Percentiles rank a stretch among this genome's conserved stretches.
Conservation (phyloP, 2,329 filamentous ascomycete genomes). For the Xylariaceae sp. region DNA sequence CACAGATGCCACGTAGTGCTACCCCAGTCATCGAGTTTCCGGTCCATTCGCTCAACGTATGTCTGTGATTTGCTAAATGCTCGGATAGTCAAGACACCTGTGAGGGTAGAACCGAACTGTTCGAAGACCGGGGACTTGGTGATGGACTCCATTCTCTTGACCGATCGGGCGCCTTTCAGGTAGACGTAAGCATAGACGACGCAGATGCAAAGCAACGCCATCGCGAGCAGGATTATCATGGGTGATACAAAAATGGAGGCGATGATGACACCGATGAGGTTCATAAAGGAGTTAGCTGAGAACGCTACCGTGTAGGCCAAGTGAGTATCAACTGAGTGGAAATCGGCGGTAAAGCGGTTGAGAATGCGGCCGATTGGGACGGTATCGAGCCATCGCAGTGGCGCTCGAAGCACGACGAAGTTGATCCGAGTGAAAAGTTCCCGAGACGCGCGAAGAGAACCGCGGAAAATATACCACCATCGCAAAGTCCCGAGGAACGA, state of each 20-base stretch:
- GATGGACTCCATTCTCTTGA: slow-evolving; percentile 73
- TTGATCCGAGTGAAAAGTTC: slow-evolving; percentile 64
- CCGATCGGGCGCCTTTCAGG: slow-evolving; percentile 66
- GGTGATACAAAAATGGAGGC: slow-evolving; percentile 66
- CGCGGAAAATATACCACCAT: slow-evolving; percentile 60
- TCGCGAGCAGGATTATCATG: slow-evolving; percentile 59
- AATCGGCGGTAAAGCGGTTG: slow-evolving; percentile 76
- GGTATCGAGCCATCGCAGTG: slow-evolving; percentile 76
- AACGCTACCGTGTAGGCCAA: slow-evolving; percentile 61
- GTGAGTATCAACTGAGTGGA: slow-evolving; percentile 66
- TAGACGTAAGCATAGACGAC: slow-evolving; percentile 58
- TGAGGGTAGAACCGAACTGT: slow-evolving; percentile 69
- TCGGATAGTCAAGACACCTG: slow-evolving; percentile 70
- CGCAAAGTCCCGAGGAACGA: slow-evolving; percentile 58
- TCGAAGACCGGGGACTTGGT: slow-evolving; percentile 78
- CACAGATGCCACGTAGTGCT: slow-evolving; percentile 64
- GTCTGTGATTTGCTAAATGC: slow-evolving; percentile 65
- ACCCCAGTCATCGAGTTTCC: slow-evolving; percentile 63
- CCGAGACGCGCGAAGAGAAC: slow-evolving; percentile 66
- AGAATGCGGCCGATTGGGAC: slow-evolving; percentile 72
- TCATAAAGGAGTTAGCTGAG: slow-evolving; percentile 56
- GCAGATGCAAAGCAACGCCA: slow-evolving; percentile 54
- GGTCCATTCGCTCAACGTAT: slow-evolving; percentile 68
- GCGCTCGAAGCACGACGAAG: slow-evolving; percentile 64
- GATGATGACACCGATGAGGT: slow-evolving; percentile 61